phyloP scores from a whole-genome alignment of 768 basidiomycete genomes.

The Amanita muscaria region DNA sequence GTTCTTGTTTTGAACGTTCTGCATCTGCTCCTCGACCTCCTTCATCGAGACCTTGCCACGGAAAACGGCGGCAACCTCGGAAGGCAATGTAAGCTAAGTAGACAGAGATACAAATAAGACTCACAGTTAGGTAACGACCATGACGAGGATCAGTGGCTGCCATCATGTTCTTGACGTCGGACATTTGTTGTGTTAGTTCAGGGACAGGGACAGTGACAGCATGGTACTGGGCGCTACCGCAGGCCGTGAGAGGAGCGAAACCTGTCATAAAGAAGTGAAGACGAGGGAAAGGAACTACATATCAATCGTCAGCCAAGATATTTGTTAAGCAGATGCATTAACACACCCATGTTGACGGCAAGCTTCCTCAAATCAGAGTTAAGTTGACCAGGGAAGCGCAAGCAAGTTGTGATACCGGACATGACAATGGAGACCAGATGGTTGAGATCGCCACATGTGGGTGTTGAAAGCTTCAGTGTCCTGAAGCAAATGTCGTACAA shows the following conservation, averaged over 20 bases:
- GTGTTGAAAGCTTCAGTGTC: conserved; percentile 91
- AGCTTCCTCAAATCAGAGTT: conserved; percentile 98
- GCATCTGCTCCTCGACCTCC: conserved; percentile 99
- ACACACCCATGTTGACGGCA: conserved; percentile 96
- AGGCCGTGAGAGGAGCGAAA: conserved; percentile 89
- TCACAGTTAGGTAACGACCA: conserved; percentile 92
- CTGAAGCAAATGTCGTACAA: conserved; percentile 99
- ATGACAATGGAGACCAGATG: conserved; percentile 96
- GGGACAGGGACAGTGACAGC: conserved; percentile 96
- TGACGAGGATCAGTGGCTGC: conserved; percentile 95
- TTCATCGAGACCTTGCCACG: conserved; percentile 99
- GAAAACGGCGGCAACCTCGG: conserved; percentile 87
- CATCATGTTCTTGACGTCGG: conserved; percentile 99
- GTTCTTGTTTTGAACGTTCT: conserved; percentile 96
- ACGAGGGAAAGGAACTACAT: conserved; percentile 93
- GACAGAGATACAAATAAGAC: conserved; percentile 14
- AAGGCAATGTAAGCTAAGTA: background rate
- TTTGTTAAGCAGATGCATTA: background rate
- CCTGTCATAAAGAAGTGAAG: conserved; percentile 99
- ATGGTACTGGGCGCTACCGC: conserved; percentile 91
- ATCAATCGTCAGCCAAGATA: background rate
- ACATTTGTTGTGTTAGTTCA: conserved; percentile 98
- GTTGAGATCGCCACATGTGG: conserved; percentile 97
- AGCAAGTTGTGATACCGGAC: conserved; percentile 96
- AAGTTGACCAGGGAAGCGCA: conserved; percentile 99